Base-by-base conservation (phyloP, 345 rosid species). In the Alliaria petiolata region DNA sequence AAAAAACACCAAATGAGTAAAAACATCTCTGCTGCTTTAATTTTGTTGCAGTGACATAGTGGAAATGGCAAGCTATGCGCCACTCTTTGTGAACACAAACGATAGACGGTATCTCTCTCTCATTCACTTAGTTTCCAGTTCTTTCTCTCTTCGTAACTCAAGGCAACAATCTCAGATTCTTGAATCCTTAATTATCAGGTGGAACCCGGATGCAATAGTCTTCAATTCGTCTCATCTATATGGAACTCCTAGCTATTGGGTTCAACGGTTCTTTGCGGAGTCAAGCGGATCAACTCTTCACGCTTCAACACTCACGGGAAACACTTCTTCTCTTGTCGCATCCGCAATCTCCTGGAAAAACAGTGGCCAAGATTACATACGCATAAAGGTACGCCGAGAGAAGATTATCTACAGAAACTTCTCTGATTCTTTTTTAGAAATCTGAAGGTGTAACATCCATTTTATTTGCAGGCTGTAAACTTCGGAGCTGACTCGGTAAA, bases 241-340 rank as follows among this genome's bases (percentile, higher is more conserved):
- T 71, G 99, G 99, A 81, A 91, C 99, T 65, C 99, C 99, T 13
- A 91, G 99, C 87, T 95, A 89, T 64, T 95, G 99, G 99, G 78
- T 89, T 67, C 98, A 88, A 76, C 81, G 30, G 30, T 87, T 89
- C 70, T 95, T 95, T 20, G 49, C 68, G 8, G 91, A 89, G 64
- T 87, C 98, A 35, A 89, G 97, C 54, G 99, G 93, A 34, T 92
- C 93, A 46, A 88, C 84, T 72, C 84, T 91, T 62, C 93, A 81
- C n/a, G 72, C 75, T 70, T 69, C 93, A 28, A 83, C 82, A 33
- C 85, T 95, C 14, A 73, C 62, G 22, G 68, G 81, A 33, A 75
- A 78, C 72, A 71, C 83, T 75, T 77, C 96, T 36, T 80, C 86
- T 44, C 69, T 95, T 51, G 77, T 88, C 0, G 92, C 92, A 7